Percentiles rank a stretch among this genome's conserved stretches.
Evolutionary conservation across 495 filamentous ascomycete genomes (phyloP).

Genomic region (Rhypophila decipiens): DNA sequence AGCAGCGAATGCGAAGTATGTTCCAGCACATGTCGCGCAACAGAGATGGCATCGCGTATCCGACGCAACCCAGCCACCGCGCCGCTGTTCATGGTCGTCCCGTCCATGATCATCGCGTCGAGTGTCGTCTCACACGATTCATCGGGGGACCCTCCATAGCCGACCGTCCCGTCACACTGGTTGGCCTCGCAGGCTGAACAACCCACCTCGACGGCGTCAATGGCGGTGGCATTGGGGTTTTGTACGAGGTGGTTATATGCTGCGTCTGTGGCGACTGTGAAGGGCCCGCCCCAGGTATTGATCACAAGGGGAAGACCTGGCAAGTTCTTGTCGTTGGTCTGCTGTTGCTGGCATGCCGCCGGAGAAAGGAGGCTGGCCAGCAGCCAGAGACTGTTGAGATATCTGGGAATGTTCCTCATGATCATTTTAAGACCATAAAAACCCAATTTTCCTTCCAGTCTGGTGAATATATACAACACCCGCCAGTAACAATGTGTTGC

Average conservation of each 20-base stretch:
- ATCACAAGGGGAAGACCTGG: conserved; percentile 22
- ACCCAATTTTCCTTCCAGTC: too few species aligned
- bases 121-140: conserved; percentile 44
- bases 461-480: too few species aligned
- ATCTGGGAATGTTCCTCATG: too few species aligned
- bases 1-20: conserved; percentile 41
- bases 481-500: too few species aligned
- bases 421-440: too few species aligned
- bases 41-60: conserved; percentile 34
- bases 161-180: conserved; percentile 42
- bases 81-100: conserved; percentile 37
- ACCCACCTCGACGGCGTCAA: conserved; percentile 39
- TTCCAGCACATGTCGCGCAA: conserved; percentile 39
- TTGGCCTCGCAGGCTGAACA: conserved; percentile 39
- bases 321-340: too few species aligned
- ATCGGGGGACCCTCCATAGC: conserved; percentile 42
- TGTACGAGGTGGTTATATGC: conserved; percentile 33
- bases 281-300: conserved; percentile 42
- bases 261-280: conserved; percentile 43
- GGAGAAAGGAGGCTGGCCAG: too few species aligned
- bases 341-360: too few species aligned
- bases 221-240: conserved; percentile 21
- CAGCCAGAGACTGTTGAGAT: too few species aligned
- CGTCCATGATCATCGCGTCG: conserved; percentile 43
- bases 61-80: conserved; percentile 41